Evolutionary conservation across 192 early-diverging fungal species (phyloP), one percentile per base, ranked within the genome.

Genomic region (Lobosporangium transversale): DNA sequence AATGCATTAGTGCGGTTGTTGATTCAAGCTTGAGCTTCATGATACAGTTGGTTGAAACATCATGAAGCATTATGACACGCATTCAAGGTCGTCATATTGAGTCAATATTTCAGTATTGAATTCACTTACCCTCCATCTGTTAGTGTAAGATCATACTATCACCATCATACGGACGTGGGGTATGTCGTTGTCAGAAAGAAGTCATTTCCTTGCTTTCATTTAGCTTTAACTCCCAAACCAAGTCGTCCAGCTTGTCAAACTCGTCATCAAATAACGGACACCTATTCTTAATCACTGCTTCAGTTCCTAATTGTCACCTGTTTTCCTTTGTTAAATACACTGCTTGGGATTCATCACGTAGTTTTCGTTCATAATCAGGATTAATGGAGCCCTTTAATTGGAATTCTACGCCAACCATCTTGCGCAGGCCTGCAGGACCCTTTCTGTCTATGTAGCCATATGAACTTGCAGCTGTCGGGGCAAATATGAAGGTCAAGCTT

Each of bases 1-100:
- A 82, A 90, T 11, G 86, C 86, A 53, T 89, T 90, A 58, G 79
- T 78, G n/a, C 81, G 54, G 45, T 85, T 85, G 53, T 82, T 82
- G 35, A 78, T 78, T 53, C 78, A 83, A 0, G 45, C 58, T n/a
- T 76, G 73, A 5, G 65, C 57, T 17, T 76, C 73, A 32, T 49
- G 62, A 48, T 76, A 67, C 30, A 61, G 64, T 15, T 42, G 20
- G n/a, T 27, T 11, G 14, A 21, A 66, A 29, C 37, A 40, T 40
- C 14, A 40, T 14, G 37, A 40, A 40, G 37, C 37, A 7, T 40
- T 40, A n/a, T n/a, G n/a, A n/a, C n/a, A n/a, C n/a, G n/a, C n/a
- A 26, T 12, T n/a, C 17, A 6, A 14, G 42, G 42, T 52, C 26
- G 24, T 12, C 11, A n/a, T 52, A 52, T 15, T 12, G 26, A 30